These are phyloP conservation scores for Clarireedia monteithiana DNA, from an alignment of 2,329 filamentous ascomycete species.

Conservation along the genomic window DNA sequence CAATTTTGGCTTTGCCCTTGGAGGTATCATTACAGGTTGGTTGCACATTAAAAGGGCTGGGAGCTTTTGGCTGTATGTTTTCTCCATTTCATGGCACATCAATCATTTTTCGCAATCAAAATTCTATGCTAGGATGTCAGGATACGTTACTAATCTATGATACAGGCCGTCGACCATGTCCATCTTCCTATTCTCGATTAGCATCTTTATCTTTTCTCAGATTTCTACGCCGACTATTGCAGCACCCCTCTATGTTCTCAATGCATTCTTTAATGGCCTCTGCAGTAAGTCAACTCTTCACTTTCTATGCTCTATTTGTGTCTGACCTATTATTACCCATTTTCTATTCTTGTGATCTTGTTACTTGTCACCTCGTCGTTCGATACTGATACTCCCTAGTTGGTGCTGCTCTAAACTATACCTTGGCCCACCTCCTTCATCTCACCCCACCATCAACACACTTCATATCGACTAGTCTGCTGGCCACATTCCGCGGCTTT, in stretches of 20 bases:
- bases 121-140: too few species aligned
- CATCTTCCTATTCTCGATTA: constrained; percentile 53
- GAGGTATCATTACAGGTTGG: constrained; percentile 65
- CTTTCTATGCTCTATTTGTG: too few species aligned
- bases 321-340: too few species aligned
- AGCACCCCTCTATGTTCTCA: constrained; percentile 45
- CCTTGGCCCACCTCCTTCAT: constrained; percentile 71
- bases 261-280: constrained; percentile 63
- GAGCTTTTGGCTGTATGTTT: constrained; percentile 56
- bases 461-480: constrained; percentile 66
- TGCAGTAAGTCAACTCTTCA: constrained; percentile 32
- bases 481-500: constrained; percentile 75
- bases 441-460: constrained; percentile 58
- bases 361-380: too few species aligned
- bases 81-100: not conserved
- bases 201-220: constrained; percentile 48
- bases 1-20: constrained; percentile 69
- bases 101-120: not conserved
- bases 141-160: constrained; percentile 1
- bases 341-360: too few species aligned
- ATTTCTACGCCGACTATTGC: constrained; percentile 46
- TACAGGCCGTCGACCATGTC: constrained; percentile 47
- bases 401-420: constrained; percentile 71
- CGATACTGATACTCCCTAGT: constrained; percentile 24
- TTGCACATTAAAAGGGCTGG: constrained; percentile 67